Evolutionary conservation across 2,329 filamentous ascomycete species (phyloP).

Genomic region (Fusarium globosum): DNA sequence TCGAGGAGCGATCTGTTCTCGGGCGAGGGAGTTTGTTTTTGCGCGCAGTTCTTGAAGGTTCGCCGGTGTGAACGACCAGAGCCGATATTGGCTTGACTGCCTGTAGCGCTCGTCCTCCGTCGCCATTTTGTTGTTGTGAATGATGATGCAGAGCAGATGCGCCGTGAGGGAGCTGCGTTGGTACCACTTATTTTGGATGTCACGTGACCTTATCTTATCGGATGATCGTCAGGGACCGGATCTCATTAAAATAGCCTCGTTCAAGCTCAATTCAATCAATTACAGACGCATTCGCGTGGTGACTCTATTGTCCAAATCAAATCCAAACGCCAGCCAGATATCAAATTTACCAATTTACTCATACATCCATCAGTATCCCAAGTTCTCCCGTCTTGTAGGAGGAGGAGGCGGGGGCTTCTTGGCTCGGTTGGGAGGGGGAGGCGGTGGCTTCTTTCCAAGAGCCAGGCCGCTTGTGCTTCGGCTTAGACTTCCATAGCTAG

Average conservation of each 20-base stretch:
- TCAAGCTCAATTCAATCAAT: slow-evolving; percentile 26
- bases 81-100: slow-evolving; percentile 86
- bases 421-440: slow-evolving; percentile 61
- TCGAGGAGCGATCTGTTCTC: slow-evolving; percentile 67
- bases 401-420: slow-evolving; percentile 54
- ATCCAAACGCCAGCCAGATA: slow-evolving; percentile 32
- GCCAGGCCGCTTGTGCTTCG: slow-evolving; percentile 53
- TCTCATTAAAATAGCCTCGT: not conserved
- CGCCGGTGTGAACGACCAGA: slow-evolving; percentile 89
- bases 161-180: not conserved
- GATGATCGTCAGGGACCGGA: not conserved
- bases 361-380: slow-evolving; percentile 39
- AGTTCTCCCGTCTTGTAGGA: slow-evolving; percentile 47
- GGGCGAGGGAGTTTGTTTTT: slow-evolving; percentile 82
- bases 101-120: slow-evolving; percentile 93
- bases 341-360: slow-evolving; percentile 4
- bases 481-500: slow-evolving; percentile 66
- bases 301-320: slow-evolving; percentile 30
- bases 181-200: not conserved
- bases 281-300: slow-evolving; percentile 32
- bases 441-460: slow-evolving; percentile 64
- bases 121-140: slow-evolving; percentile 63
- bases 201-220: slow-evolving; percentile 35
- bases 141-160: slow-evolving; percentile 4
- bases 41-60: slow-evolving; percentile 77